Evolutionary conservation across 2,329 filamentous ascomycete genomes (phyloP).

Genomic region (Fusarium incarnatum): DNA sequence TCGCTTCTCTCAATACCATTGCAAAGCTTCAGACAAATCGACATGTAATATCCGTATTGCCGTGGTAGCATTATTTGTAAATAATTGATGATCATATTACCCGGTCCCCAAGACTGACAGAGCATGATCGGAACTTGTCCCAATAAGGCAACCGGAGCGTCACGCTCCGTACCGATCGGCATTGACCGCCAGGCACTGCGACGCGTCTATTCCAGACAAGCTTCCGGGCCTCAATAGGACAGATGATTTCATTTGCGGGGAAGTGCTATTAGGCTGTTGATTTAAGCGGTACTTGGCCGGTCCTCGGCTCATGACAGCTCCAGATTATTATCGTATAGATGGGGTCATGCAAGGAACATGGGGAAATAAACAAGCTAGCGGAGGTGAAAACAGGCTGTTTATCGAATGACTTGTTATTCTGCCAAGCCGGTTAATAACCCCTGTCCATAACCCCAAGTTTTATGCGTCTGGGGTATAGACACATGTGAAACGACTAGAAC

Average conservation of each 20-base stretch:
- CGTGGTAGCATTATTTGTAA: background rate
- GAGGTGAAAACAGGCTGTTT: background rate
- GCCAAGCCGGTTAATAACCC: slow-evolving; percentile 20
- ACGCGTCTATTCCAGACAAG: background rate
- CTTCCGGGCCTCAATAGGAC: background rate
- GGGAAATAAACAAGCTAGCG: background rate
- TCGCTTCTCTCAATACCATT: too few relatives aligned
- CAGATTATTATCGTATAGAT: background rate
- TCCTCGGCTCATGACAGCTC: background rate
- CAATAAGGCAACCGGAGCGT: background rate
- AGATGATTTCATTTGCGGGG: slow-evolving; percentile 1
- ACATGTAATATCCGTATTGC: background rate
- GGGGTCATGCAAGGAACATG: slow-evolving; percentile 4
- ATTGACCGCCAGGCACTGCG: background rate
- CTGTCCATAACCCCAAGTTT: background rate
- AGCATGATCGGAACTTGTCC: background rate
- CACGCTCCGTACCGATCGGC: background rate
- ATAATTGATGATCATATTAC: background rate
- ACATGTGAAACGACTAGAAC: background rate
- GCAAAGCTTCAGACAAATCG: background rate
- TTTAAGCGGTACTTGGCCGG: background rate
- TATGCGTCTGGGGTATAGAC: background rate
- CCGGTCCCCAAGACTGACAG: background rate
- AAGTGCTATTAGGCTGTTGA: slow-evolving; percentile 12
- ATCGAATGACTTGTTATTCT: background rate